These are phyloP conservation scores for Fusarium sp. DNA, from an alignment of 2,329 filamentous ascomycete species.

Conservation along the genomic window DNA sequence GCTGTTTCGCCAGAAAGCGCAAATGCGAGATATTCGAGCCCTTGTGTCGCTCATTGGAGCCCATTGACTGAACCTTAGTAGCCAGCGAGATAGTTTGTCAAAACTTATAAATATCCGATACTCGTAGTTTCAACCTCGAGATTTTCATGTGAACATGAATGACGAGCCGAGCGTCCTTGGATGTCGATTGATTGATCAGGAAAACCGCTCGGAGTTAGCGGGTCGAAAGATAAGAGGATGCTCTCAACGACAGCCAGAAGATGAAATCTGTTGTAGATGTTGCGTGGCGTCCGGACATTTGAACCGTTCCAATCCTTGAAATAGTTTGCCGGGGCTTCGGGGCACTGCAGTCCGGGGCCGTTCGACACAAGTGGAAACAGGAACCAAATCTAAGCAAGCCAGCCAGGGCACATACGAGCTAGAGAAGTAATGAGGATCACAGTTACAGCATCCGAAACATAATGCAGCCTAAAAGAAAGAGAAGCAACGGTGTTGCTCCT, in stretches of 20 bases:
- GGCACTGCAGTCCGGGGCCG: conserved; percentile 32
- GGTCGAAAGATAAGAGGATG: background rate
- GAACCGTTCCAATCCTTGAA: conserved; percentile 5
- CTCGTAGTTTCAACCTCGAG: conserved; percentile 1
- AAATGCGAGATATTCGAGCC: conserved; percentile 11
- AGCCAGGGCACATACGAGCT: conserved; percentile 5
- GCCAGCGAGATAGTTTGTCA: conserved; percentile 17
- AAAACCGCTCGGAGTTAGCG: background rate
- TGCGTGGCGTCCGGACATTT: conserved; percentile 9
- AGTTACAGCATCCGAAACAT: conserved; percentile 23
- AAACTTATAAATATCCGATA: conserved; percentile 11
- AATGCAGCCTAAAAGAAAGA: conserved; percentile 19
- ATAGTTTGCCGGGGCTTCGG: conserved; percentile 35
- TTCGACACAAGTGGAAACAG: conserved; percentile 27
- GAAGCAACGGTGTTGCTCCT: background rate
- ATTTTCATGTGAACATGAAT: conserved; percentile 1
- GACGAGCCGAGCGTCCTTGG: background rate
- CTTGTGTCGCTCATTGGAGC: conserved; percentile 6
- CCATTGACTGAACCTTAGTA: conserved; percentile 2
- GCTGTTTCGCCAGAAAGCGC: conserved; percentile 6
- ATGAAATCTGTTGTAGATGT: conserved; percentile 2
- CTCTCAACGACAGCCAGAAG: conserved; percentile 5
- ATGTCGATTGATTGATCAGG: background rate
- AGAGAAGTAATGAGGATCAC: conserved; percentile 9
- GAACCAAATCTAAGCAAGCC: conserved; percentile 1